These are phyloP conservation scores for Nannochloropsis oceanica DNA, from an alignment of 108 stramenopile species.

Conservation along the genomic window DNA sequence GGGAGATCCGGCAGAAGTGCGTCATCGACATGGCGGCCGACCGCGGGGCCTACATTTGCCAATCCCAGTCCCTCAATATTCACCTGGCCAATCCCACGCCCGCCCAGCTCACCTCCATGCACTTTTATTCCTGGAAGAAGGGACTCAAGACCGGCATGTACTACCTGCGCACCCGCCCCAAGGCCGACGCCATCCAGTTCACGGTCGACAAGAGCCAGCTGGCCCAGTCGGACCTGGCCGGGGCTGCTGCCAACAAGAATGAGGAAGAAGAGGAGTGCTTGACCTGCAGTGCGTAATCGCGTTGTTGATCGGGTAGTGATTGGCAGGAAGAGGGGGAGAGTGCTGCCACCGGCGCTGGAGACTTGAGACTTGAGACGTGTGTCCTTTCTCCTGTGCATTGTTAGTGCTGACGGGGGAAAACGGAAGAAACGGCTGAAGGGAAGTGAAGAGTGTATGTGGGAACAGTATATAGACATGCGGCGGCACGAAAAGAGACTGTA, in stretches of 20 bases:
- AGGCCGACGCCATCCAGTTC: conserved; percentile 78
- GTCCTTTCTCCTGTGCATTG: neutral
- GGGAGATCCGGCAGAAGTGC: conserved; percentile 84
- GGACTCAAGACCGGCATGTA: conserved; percentile 85
- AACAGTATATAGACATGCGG: no score
- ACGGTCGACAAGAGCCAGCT: conserved; percentile 30
- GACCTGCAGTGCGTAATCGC: conserved; percentile 21
- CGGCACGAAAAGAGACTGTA: no score
- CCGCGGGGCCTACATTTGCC: conserved; percentile 84
- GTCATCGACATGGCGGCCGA: conserved; percentile 93
- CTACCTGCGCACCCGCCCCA: conserved; percentile 93
- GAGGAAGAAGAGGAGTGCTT: conserved; percentile 28
- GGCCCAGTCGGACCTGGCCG: neutral
- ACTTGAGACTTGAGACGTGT: neutral
- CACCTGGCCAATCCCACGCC: conserved; percentile 83
- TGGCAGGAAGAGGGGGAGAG: neutral
- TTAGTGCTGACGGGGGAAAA: neutral
- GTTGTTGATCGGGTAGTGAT: neutral
- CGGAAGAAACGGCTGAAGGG: neutral
- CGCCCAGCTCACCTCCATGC: conserved; percentile 86
- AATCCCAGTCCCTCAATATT: conserved; percentile 86
- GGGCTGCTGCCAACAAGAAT: neutral
- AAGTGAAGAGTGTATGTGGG: neutral
- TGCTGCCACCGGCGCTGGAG: neutral
- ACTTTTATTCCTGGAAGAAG: conserved; percentile 91